Evolutionary conservation across 2,329 filamentous ascomycete genomes (phyloP).

Genomic region (Phialocephala subalpina): DNA sequence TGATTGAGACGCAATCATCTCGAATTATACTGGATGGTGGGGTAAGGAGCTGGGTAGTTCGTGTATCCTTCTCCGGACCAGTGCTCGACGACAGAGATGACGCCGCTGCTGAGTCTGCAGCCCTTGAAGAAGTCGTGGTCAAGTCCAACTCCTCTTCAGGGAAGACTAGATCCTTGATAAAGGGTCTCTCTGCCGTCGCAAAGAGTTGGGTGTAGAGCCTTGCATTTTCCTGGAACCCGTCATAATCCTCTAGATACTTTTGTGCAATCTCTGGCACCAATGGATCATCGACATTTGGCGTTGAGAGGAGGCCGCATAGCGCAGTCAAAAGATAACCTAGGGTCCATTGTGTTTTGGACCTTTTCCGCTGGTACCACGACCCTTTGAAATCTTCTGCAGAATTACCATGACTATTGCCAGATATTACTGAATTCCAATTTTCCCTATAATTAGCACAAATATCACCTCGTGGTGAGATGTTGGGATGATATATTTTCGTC

Average conservation of each 20-base stretch:
- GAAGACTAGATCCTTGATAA: no score
- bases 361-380: slow-evolving; percentile 23
- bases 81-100: no score
- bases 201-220: slow-evolving; percentile 16
- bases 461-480: slow-evolving; percentile 31
- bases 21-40: no score
- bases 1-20: no score
- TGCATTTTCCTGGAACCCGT: slow-evolving; percentile 27
- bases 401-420: no score
- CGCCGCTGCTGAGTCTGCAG: no score
- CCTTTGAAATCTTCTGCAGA: slow-evolving; percentile 2
- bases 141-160: no score
- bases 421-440: slow-evolving; percentile 31
- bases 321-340: slow-evolving; percentile 33
- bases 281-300: slow-evolving; percentile 34
- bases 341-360: slow-evolving; percentile 12
- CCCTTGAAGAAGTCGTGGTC: no score
- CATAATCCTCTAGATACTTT: slow-evolving; percentile 30
- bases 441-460: slow-evolving; percentile 34
- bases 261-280: slow-evolving; percentile 37
- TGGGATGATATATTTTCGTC: slow-evolving; percentile 38
- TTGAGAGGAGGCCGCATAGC: slow-evolving; percentile 33
- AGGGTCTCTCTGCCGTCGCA: not conserved
- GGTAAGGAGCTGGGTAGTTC: no score
- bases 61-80: no score